phyloP scores from a whole-genome alignment of 2,329 filamentous ascomycete species.

The Penicillium brasilianum region DNA sequence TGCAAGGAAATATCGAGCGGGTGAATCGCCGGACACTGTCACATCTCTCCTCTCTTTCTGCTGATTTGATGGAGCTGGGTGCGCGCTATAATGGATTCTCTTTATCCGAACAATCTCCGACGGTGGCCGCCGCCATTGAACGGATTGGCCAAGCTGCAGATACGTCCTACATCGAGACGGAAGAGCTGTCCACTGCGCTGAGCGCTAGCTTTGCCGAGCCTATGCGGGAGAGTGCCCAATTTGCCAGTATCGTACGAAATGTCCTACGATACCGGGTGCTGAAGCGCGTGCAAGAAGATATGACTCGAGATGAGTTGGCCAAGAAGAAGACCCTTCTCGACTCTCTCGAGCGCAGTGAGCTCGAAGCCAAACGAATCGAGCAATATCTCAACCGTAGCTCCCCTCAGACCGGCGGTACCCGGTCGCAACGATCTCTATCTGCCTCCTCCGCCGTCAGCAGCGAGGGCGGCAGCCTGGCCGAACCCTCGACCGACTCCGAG shows the following conservation, averaged over 20 bases:
- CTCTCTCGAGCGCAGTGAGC: constrained; percentile 89
- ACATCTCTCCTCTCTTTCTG: constrained; percentile 80
- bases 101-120: constrained; percentile 85
- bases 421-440: constrained; percentile 70
- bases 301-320: constrained; percentile 89
- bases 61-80: constrained; percentile 89
- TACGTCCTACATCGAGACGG: constrained; percentile 92
- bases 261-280: constrained; percentile 88
- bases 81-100: constrained; percentile 98
- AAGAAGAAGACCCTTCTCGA: constrained; percentile 85
- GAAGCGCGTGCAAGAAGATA: constrained; percentile 95
- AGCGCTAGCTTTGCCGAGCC: constrained; percentile 95
- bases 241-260: constrained; percentile 88
- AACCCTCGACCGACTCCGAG: constrained; percentile 90
- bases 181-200: constrained; percentile 85
- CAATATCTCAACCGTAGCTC: constrained; percentile 76
- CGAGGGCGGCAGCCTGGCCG: constrained; percentile 62
- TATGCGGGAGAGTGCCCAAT: constrained; percentile 97
- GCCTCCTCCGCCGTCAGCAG: constrained; percentile 56
- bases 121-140: constrained; percentile 90
- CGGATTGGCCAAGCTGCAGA: constrained; percentile 93
- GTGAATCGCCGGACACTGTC: constrained; percentile 88
- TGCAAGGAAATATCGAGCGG: constrained; percentile 95
- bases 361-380: constrained; percentile 90
- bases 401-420: constrained; percentile 46